Evolutionary conservation across 805 yeast species (phyloP).

Genomic region (Yamadazyma insecticola): DNA sequence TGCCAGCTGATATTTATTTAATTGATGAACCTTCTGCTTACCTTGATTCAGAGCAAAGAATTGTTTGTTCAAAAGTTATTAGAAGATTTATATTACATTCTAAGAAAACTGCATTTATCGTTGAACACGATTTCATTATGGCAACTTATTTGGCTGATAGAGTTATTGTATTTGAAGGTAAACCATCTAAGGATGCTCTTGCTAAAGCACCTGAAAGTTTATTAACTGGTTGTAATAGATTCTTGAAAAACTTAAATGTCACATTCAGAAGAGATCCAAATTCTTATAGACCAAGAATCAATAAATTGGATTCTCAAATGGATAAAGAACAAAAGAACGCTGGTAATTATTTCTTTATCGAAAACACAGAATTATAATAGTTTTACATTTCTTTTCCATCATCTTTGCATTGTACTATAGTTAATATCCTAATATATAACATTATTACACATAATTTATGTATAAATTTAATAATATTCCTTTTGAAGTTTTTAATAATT

Average conservation of each 20-base stretch:
- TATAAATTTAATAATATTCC: neutral
- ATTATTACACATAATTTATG: neutral
- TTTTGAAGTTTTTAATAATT: no score
- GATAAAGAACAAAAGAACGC: constrained; percentile 92
- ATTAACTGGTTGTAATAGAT: constrained; percentile 94
- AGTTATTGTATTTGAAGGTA: constrained; percentile 97
- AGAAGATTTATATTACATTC: constrained; percentile 94
- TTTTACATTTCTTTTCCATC: constrained; percentile 2
- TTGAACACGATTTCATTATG: constrained; percentile 99
- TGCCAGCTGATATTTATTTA: constrained; percentile 91
- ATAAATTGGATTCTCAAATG: constrained; percentile 97
- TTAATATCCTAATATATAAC: constrained; percentile 4
- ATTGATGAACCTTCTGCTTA: constrained; percentile 99
- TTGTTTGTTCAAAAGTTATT: constrained; percentile 96
- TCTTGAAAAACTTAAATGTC: constrained; percentile 94
- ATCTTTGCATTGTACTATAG: constrained; percentile 6
- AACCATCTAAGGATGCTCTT: constrained; percentile 77
- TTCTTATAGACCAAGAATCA: constrained; percentile 97
- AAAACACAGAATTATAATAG: constrained; percentile 45
- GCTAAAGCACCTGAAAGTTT: constrained; percentile 91
- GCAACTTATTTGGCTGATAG: constrained; percentile 98
- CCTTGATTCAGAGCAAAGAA: constrained; percentile 99
- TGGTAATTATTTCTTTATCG: constrained; percentile 97
- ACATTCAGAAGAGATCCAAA: constrained; percentile 99
- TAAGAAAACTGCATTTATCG: constrained; percentile 97